These are phyloP conservation scores for Vigna radiata DNA, from an alignment of 306 rosid species.

Conservation along the genomic window DNA sequence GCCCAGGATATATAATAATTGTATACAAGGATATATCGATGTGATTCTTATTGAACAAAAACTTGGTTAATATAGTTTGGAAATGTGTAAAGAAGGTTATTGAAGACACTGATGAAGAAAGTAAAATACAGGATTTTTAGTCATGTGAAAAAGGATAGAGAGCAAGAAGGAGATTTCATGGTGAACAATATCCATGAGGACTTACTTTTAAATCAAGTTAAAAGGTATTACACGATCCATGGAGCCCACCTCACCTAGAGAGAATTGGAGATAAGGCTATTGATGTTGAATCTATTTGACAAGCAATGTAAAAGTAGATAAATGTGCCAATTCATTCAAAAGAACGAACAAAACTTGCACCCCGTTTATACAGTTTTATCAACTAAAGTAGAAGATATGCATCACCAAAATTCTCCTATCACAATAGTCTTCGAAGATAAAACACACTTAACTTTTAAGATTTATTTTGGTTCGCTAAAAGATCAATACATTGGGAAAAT, in stretches of 20 bases:
- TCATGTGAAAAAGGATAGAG: neutral
- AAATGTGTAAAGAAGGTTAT: neutral
- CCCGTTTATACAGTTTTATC: neutral
- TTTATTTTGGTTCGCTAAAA: neutral
- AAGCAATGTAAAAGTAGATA: constrained; percentile 1
- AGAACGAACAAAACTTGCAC: neutral
- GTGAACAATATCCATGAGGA: neutral
- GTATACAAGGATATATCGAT: no score
- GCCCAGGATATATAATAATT: no score
- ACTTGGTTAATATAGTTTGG: no score
- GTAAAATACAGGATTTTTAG: neutral
- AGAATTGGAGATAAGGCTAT: no score
- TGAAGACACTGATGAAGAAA: neutral
- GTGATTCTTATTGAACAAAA: no score
- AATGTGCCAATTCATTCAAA: neutral
- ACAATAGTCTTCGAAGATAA: neutral
- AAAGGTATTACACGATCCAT: no score
- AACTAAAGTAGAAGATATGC: neutral
- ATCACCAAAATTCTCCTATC: neutral
- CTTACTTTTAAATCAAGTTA: neutral
- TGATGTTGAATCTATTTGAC: no score
- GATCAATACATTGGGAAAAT: constrained; percentile 3
- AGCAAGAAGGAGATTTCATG: neutral
- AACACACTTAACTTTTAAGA: neutral
- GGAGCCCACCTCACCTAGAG: no score